Percentiles rank a stretch among this genome's conserved stretches.
Conservation (phyloP, 805 yeast genomes). For the Teunomyces panamensis region DNA sequence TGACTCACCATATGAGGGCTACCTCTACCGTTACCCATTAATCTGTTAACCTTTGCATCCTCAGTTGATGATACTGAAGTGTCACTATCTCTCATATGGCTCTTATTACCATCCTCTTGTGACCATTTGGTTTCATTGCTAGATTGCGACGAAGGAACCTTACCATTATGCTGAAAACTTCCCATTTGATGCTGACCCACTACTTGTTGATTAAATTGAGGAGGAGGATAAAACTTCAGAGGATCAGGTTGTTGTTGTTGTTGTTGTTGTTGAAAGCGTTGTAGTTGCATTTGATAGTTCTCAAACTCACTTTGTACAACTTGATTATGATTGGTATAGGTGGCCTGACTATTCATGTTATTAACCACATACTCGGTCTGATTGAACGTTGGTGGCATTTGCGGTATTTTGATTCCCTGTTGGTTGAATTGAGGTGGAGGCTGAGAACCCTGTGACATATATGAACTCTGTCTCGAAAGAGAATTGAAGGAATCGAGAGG, state of each 20-base stretch:
- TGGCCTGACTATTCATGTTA: background rate
- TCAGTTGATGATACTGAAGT: slow-evolving; percentile 37
- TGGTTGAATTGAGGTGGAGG: slow-evolving; percentile 57
- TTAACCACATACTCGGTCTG: slow-evolving; percentile 20
- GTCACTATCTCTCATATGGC: slow-evolving; percentile 33
- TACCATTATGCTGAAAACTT: slow-evolving; percentile 2
- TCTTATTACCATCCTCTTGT: slow-evolving; percentile 29
- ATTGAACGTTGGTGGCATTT: slow-evolving; percentile 21
- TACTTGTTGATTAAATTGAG: slow-evolving; percentile 6
- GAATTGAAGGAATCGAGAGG: slow-evolving; percentile 16
- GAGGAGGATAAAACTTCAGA: slow-evolving; percentile 7
- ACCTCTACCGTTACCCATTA: background rate
- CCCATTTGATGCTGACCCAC: slow-evolving; percentile 5
- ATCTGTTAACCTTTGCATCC: slow-evolving; percentile 6
- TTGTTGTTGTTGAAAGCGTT: slow-evolving; percentile 27
- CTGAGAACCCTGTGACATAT: slow-evolving; percentile 7
- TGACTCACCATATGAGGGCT: slow-evolving; percentile 41
- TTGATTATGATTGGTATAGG: slow-evolving; percentile 14
- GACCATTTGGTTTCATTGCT: slow-evolving; percentile 47
- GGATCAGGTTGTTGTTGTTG: slow-evolving; percentile 17
- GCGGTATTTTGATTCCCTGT: slow-evolving; percentile 64
- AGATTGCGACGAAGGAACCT: slow-evolving; percentile 24
- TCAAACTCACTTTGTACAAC: slow-evolving; percentile 21
- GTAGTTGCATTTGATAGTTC: slow-evolving; percentile 17
- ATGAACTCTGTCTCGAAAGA: slow-evolving; percentile 11